Conservation (phyloP, 2,329 filamentous ascomycete genomes). For the Scedosporium dehoogii region DNA sequence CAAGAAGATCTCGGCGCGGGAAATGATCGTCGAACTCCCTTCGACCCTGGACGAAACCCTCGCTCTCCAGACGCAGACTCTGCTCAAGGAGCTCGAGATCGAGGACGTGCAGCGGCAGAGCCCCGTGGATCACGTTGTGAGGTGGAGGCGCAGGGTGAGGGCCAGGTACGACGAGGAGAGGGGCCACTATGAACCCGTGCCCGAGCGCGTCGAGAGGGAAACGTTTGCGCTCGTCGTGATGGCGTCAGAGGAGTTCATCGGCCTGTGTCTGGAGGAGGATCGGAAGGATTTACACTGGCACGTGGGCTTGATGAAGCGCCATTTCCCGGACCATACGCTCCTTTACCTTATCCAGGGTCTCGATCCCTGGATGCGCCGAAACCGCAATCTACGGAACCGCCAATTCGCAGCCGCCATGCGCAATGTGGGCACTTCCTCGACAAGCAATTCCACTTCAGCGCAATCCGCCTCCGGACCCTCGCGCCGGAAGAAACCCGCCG, state of each 20-base stretch:
- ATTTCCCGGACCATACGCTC: slow-evolving; percentile 41
- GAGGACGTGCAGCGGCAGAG: slow-evolving; percentile 34
- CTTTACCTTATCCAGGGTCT: slow-evolving; percentile 69
- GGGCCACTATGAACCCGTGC: slow-evolving; percentile 56
- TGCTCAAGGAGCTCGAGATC: slow-evolving; percentile 42
- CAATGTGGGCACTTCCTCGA: slow-evolving; percentile 17
- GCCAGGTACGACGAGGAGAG: slow-evolving; percentile 50
- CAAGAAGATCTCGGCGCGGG: slow-evolving; percentile 61
- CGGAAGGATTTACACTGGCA: slow-evolving; percentile 47
- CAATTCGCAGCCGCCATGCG: slow-evolving; percentile 58
- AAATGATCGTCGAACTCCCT: slow-evolving; percentile 70
- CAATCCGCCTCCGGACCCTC: slow-evolving; percentile 13
- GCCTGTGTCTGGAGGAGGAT: slow-evolving; percentile 39
- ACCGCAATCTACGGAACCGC: slow-evolving; percentile 55
- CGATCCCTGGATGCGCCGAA: slow-evolving; percentile 55
- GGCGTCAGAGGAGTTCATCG: slow-evolving; percentile 54
- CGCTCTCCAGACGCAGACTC: slow-evolving; percentile 33
- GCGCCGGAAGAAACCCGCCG: slow-evolving; percentile 24
- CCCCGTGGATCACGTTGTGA: slow-evolving; percentile 43
- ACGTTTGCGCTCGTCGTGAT: slow-evolving; percentile 53
- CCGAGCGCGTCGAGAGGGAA: slow-evolving; percentile 40
- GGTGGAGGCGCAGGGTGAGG: slow-evolving; percentile 60
- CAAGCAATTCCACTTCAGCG: slow-evolving; percentile 14
- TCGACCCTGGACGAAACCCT: slow-evolving; percentile 38
- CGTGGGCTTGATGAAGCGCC: slow-evolving; percentile 41